A percentile compares a stretch with the other conserved stretches of the same genome.
phyloP scores from a whole-genome alignment of 2,329 filamentous ascomycete genomes.

The Botryotinia convoluta region DNA sequence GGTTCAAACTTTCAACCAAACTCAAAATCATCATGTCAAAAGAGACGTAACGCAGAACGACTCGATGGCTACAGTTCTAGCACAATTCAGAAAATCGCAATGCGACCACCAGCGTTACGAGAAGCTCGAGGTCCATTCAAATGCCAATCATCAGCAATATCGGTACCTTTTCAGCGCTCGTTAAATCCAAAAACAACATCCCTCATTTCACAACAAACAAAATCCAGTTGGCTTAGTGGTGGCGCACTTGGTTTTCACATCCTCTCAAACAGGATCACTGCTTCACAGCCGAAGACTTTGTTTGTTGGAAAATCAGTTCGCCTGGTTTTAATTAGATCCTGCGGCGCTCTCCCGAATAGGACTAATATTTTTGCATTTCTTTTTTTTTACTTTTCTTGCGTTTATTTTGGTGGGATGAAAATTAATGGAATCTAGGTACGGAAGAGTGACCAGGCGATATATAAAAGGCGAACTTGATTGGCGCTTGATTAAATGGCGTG shows the following conservation, averaged over 20 bases:
- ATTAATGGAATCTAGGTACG: too few relatives aligned
- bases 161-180: neutral
- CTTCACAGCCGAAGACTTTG: neutral
- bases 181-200: neutral
- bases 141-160: neutral
- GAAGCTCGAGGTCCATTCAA: neutral
- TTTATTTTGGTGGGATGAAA: neutral
- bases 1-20: neutral
- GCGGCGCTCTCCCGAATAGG: neutral
- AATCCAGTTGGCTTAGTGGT: constrained; percentile 5
- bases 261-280: constrained; percentile 3
- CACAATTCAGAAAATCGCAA: neutral
- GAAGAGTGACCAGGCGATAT: too few relatives aligned
- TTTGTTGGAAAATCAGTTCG: neutral
- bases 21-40: neutral
- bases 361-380: neutral
- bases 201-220: neutral
- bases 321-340: neutral
- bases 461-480: too few relatives aligned
- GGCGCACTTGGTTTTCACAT: constrained; percentile 4
- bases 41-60: neutral
- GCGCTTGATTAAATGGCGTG: too few relatives aligned
- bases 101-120: neutral
- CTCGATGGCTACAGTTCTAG: neutral
- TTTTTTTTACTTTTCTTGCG: neutral